A percentile compares a stretch with the other conserved stretches of the same genome.
These are phyloP conservation scores for Juncus inflexus DNA, from an alignment of 176 grass and related monocot genomes.

Conservation along the genomic window DNA sequence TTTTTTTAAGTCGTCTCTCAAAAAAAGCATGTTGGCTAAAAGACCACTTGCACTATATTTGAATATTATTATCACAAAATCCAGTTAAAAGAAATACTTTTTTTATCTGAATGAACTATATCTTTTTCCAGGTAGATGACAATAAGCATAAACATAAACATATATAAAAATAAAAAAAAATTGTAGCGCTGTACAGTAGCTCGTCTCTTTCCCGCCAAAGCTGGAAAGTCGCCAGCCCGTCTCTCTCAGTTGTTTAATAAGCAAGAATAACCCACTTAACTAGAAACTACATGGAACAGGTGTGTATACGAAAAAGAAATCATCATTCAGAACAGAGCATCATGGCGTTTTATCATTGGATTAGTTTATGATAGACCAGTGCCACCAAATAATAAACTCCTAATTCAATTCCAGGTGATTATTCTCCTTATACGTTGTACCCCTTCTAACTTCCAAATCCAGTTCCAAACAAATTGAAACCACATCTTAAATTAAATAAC, in stretches of 20 bases:
- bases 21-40: too few relatives aligned
- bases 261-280: background rate
- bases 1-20: too few relatives aligned
- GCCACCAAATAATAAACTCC: too few relatives aligned
- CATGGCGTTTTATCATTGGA: too few relatives aligned
- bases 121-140: background rate
- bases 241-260: background rate
- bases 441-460: conserved; percentile 2
- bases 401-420: background rate
- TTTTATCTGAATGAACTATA: too few relatives aligned
- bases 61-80: too few relatives aligned
- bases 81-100: too few relatives aligned
- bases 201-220: conserved; percentile 8
- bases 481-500: conserved; percentile 8
- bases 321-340: too few relatives aligned
- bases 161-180: background rate
- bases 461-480: background rate
- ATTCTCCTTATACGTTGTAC: background rate
- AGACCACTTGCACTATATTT: too few relatives aligned
- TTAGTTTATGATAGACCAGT: too few relatives aligned
- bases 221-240: background rate
- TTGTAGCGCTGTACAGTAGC: background rate
- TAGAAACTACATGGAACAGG: too few relatives aligned
- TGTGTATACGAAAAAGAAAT: too few relatives aligned
- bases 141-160: background rate